Evolutionary conservation across 345 rosid genomes (phyloP).

Genomic region (Angophora floribunda): DNA sequence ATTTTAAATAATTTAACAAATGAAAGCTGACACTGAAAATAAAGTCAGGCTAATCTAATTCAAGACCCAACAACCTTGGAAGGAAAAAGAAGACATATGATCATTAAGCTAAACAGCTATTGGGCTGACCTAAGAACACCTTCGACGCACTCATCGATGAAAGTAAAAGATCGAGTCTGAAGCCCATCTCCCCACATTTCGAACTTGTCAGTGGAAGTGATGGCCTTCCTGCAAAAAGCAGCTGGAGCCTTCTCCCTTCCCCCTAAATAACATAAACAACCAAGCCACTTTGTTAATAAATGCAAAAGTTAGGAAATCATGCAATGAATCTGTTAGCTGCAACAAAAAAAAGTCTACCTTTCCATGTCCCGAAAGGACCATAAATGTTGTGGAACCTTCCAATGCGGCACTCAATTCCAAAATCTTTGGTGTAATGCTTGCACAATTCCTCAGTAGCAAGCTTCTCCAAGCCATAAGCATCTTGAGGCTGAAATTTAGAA

Average conservation of each 20-base stretch:
- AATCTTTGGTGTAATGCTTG: slow-evolving; percentile 94
- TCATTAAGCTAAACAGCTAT: not conserved
- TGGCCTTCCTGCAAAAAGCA: slow-evolving; percentile 91
- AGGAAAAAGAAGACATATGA: not conserved
- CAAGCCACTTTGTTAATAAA: not conserved
- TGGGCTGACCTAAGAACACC: slow-evolving; percentile 76
- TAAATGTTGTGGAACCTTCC: slow-evolving; percentile 98
- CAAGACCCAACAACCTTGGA: not conserved
- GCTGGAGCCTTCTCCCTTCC: slow-evolving; percentile 99
- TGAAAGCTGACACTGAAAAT: not conserved
- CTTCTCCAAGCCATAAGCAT: slow-evolving; percentile 99
- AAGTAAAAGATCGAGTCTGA: slow-evolving; percentile 95
- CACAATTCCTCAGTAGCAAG: slow-evolving; percentile 97
- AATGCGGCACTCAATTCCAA: slow-evolving; percentile 88
- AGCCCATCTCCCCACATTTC: slow-evolving; percentile 99
- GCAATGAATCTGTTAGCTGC: not conserved
- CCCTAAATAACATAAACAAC: slow-evolving; percentile 26
- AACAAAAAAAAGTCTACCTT: slow-evolving; percentile 31
- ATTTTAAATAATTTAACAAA: not conserved
- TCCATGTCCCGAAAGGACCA: slow-evolving; percentile 99
- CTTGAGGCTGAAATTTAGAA: slow-evolving; percentile 73
- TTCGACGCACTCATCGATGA: slow-evolving; percentile 97
- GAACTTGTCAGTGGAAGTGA: slow-evolving; percentile 71
- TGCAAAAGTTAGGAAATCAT: not conserved
- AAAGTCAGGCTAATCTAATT: not conserved